phyloP scores from a whole-genome alignment of 2,329 filamentous ascomycete genomes.

The Massarina eburnea region DNA sequence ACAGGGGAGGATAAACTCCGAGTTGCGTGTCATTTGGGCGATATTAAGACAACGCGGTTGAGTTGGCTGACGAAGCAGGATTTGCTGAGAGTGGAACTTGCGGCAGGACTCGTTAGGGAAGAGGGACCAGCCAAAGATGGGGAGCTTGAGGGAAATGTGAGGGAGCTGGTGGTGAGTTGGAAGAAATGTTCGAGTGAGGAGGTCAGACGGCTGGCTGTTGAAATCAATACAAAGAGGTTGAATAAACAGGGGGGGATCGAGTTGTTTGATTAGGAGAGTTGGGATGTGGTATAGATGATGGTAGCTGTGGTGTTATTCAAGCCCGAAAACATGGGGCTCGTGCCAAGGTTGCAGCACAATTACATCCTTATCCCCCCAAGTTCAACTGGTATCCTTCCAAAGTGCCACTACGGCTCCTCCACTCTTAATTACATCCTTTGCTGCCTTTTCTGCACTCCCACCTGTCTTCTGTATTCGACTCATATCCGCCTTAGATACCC shows the following conservation, averaged over 20 bases:
- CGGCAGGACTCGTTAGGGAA: conserved; percentile 15
- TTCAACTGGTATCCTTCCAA: too few relatives aligned
- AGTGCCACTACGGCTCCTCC: too few relatives aligned
- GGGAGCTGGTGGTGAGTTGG: conserved; percentile 20
- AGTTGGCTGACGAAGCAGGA: conserved; percentile 25
- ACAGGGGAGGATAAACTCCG: conserved; percentile 11
- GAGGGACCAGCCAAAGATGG: not conserved
- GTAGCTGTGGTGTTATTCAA: too few relatives aligned
- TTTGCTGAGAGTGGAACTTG: conserved; percentile 28
- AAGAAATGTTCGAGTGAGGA: conserved; percentile 23
- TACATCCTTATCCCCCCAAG: too few relatives aligned
- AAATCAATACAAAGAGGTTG: not conserved
- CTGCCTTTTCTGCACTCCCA: too few relatives aligned
- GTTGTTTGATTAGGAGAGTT: not conserved
- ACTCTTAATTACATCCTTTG: too few relatives aligned
- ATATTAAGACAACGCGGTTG: conserved; percentile 21
- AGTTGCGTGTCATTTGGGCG: conserved; percentile 22
- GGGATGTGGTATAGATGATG: too few relatives aligned
- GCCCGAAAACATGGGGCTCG: too few relatives aligned
- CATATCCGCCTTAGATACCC: too few relatives aligned
- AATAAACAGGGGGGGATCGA: not conserved
- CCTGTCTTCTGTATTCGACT: too few relatives aligned
- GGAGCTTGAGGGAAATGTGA: conserved; percentile 10
- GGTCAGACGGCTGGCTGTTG: conserved; percentile 21
- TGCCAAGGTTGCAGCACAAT: too few relatives aligned